Evolutionary conservation across 768 basidiomycete species (phyloP), one percentile per base, ranked within the genome.

Genomic region (Trametes coccinea): DNA sequence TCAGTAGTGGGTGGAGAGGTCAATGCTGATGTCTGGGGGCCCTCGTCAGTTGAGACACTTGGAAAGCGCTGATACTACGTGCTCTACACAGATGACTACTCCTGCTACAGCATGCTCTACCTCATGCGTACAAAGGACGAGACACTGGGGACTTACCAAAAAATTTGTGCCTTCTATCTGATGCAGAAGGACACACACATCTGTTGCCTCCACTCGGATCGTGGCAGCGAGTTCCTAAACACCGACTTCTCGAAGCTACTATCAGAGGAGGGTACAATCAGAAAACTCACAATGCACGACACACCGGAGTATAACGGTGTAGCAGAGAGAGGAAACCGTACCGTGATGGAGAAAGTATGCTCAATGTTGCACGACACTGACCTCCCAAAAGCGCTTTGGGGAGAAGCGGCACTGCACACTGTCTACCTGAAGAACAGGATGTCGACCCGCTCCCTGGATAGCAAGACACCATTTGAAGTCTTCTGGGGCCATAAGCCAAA

Each of bases 1-100:
- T 65, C 53, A 1, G 65, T 60, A 1, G 72, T 81, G 58, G 74
- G 78, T 6, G 73, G 74, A 1, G 71, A 77, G 37, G 59, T 81
- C 4, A 76, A 80, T 58, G 64, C 71, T 3, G 78, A 84, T 56
- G 33, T 83, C 0, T 83, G 81, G 80, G 82, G 80, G 13, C 81
- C 80, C 5, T 71, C 78, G 0, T 72, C 72, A 0, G 65, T 77
- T 0, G 48, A 60, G 8, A 76, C 67, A 0, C 52, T 67, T 3
- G 67, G 70, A 1, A 60, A 67, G 2, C 39, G 61, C 0, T 37
- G 40, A 1, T 75, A 75, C 61, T 71, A 66, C 34, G 43, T 63
- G 30, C 61, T 65, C 2, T 75, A 75, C 61, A 74, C 70, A 0
- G 74, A 77, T 57, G 70, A 76, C 55, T 39, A 62, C 31, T 65